A percentile compares a stretch with the other conserved stretches of the same genome.
Evolutionary conservation across 73 alveolate species (phyloP).

Genomic region (Tetrahymena thermophila): DNA sequence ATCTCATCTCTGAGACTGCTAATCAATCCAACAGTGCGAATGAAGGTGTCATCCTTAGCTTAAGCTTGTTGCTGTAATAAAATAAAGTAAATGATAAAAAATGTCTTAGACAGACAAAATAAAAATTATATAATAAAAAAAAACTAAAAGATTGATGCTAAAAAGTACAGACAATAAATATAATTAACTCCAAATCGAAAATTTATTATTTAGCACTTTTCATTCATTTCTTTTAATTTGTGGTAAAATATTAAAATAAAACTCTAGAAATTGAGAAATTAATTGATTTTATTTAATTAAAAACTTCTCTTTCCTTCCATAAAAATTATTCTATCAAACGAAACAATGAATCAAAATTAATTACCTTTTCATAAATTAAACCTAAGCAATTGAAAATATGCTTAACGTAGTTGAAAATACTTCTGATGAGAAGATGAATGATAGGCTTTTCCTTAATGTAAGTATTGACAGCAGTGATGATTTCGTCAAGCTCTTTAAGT

Average conservation of each 20-base stretch:
- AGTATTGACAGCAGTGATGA: slow-evolving; percentile 66
- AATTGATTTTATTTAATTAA: background rate
- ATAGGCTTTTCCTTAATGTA: slow-evolving; percentile 54
- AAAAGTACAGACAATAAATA: too few species aligned
- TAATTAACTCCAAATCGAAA: background rate
- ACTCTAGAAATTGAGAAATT: background rate
- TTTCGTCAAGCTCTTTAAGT: slow-evolving; percentile 50
- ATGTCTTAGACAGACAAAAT: background rate
- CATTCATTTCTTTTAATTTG: too few species aligned
- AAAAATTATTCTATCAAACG: background rate
- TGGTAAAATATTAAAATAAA: too few species aligned
- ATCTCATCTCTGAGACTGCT: background rate
- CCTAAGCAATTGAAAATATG: slow-evolving; percentile 40
- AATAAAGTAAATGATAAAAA: background rate
- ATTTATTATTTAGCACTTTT: too few species aligned
- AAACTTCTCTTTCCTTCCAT: background rate
- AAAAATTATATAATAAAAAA: too few species aligned
- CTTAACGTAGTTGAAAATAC: slow-evolving; percentile 62
- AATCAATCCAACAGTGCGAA: background rate
- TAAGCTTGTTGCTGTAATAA: background rate
- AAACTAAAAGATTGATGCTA: too few species aligned
- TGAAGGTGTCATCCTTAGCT: background rate
- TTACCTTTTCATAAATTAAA: slow-evolving; percentile 46
- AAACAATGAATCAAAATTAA: background rate
- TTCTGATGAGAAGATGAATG: slow-evolving; percentile 61